phyloP scores from a whole-genome alignment of 139 green algal species.

The Nannochloris sp. region DNA sequence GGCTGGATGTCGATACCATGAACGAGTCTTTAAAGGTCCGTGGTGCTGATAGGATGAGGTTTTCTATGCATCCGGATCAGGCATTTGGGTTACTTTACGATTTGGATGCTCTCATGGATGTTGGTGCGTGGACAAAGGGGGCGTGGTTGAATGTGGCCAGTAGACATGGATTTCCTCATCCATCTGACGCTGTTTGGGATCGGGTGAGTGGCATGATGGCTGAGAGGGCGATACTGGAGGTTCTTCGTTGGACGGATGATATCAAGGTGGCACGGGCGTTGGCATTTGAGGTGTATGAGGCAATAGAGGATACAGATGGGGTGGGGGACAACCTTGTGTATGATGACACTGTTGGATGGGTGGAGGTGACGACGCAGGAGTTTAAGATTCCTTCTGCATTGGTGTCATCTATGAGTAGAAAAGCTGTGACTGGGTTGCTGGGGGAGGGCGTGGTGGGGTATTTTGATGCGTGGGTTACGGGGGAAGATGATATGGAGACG shows the following conservation, averaged over 20 bases:
- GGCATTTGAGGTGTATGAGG: conserved; percentile 39
- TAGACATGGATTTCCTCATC: too few species aligned
- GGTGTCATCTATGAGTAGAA: conserved; percentile 44
- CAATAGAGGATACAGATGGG: conserved; percentile 32
- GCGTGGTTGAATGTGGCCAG: conserved; percentile 57
- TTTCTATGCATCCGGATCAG: conserved; percentile 61
- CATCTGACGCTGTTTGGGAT: too few species aligned
- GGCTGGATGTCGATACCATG: conserved; percentile 63
- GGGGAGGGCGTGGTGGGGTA: conserved; percentile 45
- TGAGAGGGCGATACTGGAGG: conserved; percentile 45
- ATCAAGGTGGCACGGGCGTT: conserved; percentile 39
- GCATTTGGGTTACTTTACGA: conserved; percentile 68
- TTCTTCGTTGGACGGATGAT: conserved; percentile 61
- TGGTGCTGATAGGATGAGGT: conserved; percentile 44
- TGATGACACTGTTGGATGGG: conserved; percentile 51
- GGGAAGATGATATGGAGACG: conserved; percentile 81
- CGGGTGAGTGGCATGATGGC: conserved; percentile 10
- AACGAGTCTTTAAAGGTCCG: conserved; percentile 62
- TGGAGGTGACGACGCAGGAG: conserved; percentile 39
- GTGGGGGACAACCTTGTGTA: neutral
- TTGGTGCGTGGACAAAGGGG: conserved; percentile 30
- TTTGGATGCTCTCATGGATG: conserved; percentile 43
- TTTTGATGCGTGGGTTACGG: conserved; percentile 43
- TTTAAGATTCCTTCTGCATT: conserved; percentile 58
- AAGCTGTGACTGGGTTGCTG: conserved; percentile 25